Base-by-base conservation (phyloP, 768 basidiomycete species). In the Mycena rebaudengoi region DNA sequence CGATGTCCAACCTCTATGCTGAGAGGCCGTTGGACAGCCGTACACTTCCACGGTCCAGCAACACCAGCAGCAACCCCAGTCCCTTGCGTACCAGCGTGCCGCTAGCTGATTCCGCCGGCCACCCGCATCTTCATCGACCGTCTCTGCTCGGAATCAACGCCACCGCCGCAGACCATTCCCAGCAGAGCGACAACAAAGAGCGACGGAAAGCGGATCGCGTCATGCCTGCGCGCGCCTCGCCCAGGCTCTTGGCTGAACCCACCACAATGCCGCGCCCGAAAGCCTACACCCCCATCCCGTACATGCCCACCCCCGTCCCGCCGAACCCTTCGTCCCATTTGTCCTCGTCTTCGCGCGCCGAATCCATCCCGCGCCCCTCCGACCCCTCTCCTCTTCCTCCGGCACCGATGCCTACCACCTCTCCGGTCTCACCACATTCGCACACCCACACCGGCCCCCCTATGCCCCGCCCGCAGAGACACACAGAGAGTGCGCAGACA, bases 131-230 rank as follows among this genome's bases (percentile, higher is more conserved):
- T 6, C 63, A 58, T 23, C 58, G 64, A 18, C 53, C 64, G 18
- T 23, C 41, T 4, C 21, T 64, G 50, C 25, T 40, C 28, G 56
- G 56, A n/a, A 25, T 14, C 12, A 46, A 62, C 35, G 54, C n/a
- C n/a, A n/a, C n/a, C n/a, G n/a, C n/a, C n/a, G n/a, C n/a, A 50
- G 54, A 62, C 55, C 78, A 79, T 55, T 71, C 72, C n/a, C 71
- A 62, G 45, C 67, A 65, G 55, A 69, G 67, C 49, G 77, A 66
- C 73, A n/a, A n/a, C n/a, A 80, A 73, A 70, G 78, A 75, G 53
- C 74, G 71, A 33, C 74, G 62, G 70, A 75, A 61, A 65, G 72
- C 62, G 65, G 75, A 74, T 39, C 72, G 62, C 37, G 74, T 70
- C 60, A 62, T 32, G 57, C 21, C 61, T 55, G 49, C 64, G 54